Evolutionary conservation across 805 yeast species (phyloP).

Genomic region (Wickerhamiella sergipiensis): DNA sequence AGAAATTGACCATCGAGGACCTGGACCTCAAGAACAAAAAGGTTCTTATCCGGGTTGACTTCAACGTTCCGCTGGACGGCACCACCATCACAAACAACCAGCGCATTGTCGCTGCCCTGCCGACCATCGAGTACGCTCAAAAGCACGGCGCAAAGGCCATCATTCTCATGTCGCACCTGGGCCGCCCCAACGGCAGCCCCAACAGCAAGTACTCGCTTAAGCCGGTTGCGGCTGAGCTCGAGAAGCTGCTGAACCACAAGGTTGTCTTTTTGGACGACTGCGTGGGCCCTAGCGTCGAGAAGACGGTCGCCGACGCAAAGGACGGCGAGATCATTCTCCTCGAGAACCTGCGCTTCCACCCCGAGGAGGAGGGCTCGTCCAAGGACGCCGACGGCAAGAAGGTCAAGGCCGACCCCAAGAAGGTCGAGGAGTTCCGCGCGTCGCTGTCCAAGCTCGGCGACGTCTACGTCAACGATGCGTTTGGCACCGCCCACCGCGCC

Average conservation of each 20-base stretch:
- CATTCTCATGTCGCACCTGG: constrained; percentile 91
- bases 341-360: constrained; percentile 97
- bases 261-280: constrained; percentile 79
- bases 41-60: constrained; percentile 89
- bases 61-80: constrained; percentile 63
- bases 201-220: constrained; percentile 77
- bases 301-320: constrained; percentile 56
- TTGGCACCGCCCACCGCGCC: constrained; percentile 99
- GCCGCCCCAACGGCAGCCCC: constrained; percentile 96
- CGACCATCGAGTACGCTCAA: constrained; percentile 91
- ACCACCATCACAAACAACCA: constrained; percentile 96
- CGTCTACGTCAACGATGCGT: constrained; percentile 93
- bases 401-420: constrained; percentile 73
- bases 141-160: constrained; percentile 84
- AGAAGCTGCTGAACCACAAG: constrained; percentile 54
- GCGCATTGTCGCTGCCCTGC: constrained; percentile 98
- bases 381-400: constrained; percentile 84
- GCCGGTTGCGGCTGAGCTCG: constrained; percentile 87
- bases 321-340: constrained; percentile 77
- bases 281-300: constrained; percentile 85
- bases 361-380: constrained; percentile 81
- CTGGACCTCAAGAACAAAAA: constrained; percentile 77
- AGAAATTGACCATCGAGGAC: constrained; percentile 87
- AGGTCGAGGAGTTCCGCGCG: constrained; percentile 75
- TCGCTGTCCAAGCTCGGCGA: constrained; percentile 88